Evolutionary conservation across 305 asterid species (phyloP).

Genomic region (Striga hermonthica): DNA sequence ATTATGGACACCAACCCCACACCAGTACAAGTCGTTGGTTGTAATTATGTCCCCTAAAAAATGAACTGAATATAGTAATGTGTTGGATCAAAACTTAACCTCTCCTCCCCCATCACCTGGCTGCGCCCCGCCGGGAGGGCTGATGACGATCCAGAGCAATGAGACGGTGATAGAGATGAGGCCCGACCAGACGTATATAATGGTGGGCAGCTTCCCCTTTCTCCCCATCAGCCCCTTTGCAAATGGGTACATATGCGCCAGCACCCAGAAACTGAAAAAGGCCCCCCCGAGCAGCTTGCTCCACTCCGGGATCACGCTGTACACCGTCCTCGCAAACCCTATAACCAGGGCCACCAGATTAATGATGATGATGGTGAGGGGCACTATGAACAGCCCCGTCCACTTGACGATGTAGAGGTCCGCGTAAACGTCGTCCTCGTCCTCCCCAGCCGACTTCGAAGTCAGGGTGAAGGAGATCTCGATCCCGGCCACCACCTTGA

Average conservation of each 20-base stretch:
- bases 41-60: no score
- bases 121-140: slow-evolving; percentile 46
- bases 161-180: slow-evolving; percentile 77
- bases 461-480: slow-evolving; percentile 88
- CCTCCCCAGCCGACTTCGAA: slow-evolving; percentile 65
- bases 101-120: not conserved
- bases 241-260: slow-evolving; percentile 86
- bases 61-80: no score
- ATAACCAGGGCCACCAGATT: slow-evolving; percentile 68
- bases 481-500: slow-evolving; percentile 79
- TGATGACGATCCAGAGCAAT: slow-evolving; percentile 65
- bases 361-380: slow-evolving; percentile 53
- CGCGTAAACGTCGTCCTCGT: slow-evolving; percentile 71
- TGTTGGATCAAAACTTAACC: not conserved
- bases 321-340: slow-evolving; percentile 62
- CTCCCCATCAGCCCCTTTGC: slow-evolving; percentile 92
- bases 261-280: slow-evolving; percentile 89
- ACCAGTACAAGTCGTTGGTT: no score
- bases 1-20: no score
- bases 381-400: slow-evolving; percentile 77
- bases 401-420: slow-evolving; percentile 83
- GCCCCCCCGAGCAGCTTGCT: slow-evolving; percentile 81
- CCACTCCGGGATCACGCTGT: slow-evolving; percentile 88
- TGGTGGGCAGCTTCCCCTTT: slow-evolving; percentile 76
- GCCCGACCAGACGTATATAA: slow-evolving; percentile 83